Evolutionary conservation across 148 eudicot genomes (phyloP), one percentile per base, ranked within the genome.

Genomic region (Pouteria glomerata): DNA sequence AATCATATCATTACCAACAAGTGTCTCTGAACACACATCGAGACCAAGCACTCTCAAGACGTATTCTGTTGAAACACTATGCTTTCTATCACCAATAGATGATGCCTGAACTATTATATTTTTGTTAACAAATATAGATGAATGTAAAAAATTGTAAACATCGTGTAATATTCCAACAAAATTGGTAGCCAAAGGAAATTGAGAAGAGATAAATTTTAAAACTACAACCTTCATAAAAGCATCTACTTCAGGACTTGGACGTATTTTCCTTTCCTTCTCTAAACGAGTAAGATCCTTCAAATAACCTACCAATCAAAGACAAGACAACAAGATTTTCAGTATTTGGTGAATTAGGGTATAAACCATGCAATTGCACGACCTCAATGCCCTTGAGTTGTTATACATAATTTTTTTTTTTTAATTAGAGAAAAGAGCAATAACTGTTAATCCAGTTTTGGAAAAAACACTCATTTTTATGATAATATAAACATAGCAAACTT

Each of bases 211-310:
- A 73, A 51, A 74, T 60, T 18, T 59, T 41, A 13, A 42, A 53
- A 47, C 19, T 60, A 34, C 18, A 65, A 93, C 98, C 98, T 93
- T 93, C 98, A 93, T 90, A 73, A 81, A 90, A 45, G 96, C 94
- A 82, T 93, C 98, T 50, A 93, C 88, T 78, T 87, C 98, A n/a
- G 93, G 89, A 77, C 78, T 83, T 19, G 98, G 96, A 11, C 81
- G 94, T 68, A 93, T 85, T 7, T 79, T 80, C 30, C 69, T 78
- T 63, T 87, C 88, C 81, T 77, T 85, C 77, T 93, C 98, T 56
- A 88, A 67, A 56, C 80, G 86, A 37, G 70, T 55, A 75, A 92
- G 91, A 41, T 90, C 87, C 68, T 84, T 70, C 79, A 84, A 76
- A 65, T 76, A 79, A 72, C 60, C 98, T 92, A 79, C 65, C 85